A percentile compares a stretch with the other conserved stretches of the same genome.
Evolutionary conservation across 139 green algal genomes (phyloP).

Genomic region (Chlorella sp.): DNA sequence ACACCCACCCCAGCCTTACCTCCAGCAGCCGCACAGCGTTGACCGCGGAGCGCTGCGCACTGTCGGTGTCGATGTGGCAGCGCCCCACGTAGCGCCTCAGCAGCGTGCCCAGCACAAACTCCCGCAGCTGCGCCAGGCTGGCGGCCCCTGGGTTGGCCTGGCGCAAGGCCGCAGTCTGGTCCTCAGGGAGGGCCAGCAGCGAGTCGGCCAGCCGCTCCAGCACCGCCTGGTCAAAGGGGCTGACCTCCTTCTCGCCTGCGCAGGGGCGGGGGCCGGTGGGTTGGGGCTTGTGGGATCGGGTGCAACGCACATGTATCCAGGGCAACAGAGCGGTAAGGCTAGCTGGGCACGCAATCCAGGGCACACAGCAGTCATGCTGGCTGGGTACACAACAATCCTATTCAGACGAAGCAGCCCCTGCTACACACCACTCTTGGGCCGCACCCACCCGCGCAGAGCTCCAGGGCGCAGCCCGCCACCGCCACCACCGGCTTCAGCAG

Average conservation of each 20-base stretch:
- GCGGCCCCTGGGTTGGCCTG: neutral
- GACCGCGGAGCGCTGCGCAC: neutral
- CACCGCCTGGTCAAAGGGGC: neutral
- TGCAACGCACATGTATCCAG: too few relatives aligned
- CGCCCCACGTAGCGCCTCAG: constrained; percentile 1
- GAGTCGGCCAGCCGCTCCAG: constrained; percentile 1
- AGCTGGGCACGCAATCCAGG: too few relatives aligned
- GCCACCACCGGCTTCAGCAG: neutral
- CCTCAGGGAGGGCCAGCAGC: neutral
- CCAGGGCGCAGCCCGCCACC: neutral
- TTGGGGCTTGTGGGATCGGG: too few relatives aligned
- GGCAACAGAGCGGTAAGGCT: too few relatives aligned
- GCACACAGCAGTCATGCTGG: too few relatives aligned
- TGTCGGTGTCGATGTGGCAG: neutral
- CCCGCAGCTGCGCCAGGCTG: neutral
- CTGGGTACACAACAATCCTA: too few relatives aligned
- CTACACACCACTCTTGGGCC: too few relatives aligned
- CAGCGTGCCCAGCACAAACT: neutral
- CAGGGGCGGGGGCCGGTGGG: neutral
- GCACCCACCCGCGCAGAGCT: constrained; percentile 14
- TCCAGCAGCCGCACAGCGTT: constrained; percentile 7
- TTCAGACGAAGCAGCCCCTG: too few relatives aligned
- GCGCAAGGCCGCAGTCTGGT: neutral
- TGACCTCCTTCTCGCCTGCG: neutral
- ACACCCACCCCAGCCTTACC: neutral